These are phyloP conservation scores for Telopea speciosissima DNA, from an alignment of 177 flowering plant species.

Conservation along the genomic window DNA sequence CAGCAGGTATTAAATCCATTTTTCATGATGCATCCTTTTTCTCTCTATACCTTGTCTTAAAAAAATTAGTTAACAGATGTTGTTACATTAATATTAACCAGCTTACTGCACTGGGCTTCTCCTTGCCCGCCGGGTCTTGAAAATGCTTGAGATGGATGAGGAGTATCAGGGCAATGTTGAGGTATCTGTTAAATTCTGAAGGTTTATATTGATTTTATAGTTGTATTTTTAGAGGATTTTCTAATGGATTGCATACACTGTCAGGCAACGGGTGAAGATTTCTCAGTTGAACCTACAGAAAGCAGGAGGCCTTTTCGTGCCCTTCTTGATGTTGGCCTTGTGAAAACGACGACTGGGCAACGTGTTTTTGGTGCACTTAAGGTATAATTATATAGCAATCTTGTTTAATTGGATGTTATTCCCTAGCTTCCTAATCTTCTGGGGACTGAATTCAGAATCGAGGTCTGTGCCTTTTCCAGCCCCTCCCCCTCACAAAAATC, in stretches of 20 bases:
- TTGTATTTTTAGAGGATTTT: neutral
- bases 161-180: constrained; percentile 90
- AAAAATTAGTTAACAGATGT: neutral
- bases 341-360: constrained; percentile 89
- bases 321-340: constrained; percentile 89
- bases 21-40: neutral
- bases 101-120: constrained; percentile 97
- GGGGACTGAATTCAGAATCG: neutral
- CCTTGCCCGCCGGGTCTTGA: constrained; percentile 82
- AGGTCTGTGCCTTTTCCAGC: too few relatives aligned
- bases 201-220: neutral
- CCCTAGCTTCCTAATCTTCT: too few relatives aligned
- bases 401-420: too few relatives aligned
- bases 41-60: too few relatives aligned
- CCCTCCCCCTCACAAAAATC: too few relatives aligned
- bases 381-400: constrained; percentile 32
- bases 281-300: constrained; percentile 83
- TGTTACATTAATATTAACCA: constrained; percentile 12
- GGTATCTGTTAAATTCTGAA: constrained; percentile 32
- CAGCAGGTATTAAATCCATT: neutral
- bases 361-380: constrained; percentile 98
- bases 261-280: constrained; percentile 94
- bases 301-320: constrained; percentile 96
- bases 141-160: constrained; percentile 76
- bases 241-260: neutral